Evolutionary conservation across 1,284 basidiomycete genomes (phyloP), one percentile per base, ranked within the genome.

Genomic region (Coriolopsis trogii): DNA sequence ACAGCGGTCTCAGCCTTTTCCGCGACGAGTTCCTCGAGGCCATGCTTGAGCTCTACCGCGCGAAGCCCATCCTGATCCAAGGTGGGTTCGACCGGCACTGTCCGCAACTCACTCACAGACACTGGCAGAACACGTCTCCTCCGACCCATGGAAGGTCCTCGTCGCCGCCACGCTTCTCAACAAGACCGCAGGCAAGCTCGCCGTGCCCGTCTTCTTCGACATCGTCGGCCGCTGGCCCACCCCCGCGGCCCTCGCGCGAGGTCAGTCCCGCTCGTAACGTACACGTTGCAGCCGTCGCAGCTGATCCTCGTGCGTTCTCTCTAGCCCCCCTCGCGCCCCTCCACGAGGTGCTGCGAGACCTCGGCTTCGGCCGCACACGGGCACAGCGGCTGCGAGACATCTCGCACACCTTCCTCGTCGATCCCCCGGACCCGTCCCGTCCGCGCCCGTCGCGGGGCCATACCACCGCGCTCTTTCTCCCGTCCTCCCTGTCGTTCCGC

Each of bases 121-220:
- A 6, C 20, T 3, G 23, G 4, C 56, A 83, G 81, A 82, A 58
- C 53, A 62, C 24, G 67, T 84, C 10, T 71, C 76, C 0, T 55
- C 74, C 33, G 73, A 81, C 57, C 77, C 79, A 12, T 84, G 80
- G 79, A 82, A 78, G 56, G 60, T 84, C 7, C 65, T 84, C 12
- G 67, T 84, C 12, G 79, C 77, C 1, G 75, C 78, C 15, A 81
- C 73, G 23, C 68, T 84, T 5, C 71, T 84, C 9, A 84, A 84
- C 61, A 81, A 81, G 64, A 83, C 82, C 0, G 63, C 73, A 0
- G 80, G 77, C n/a, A 75, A 68, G 58, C 59, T 72, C 21, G 76
- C 81, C 9, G 72, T 84, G 23, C 81, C 81, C 3, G 67, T 79
- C 6, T 85, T 87, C 61, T 80, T 77, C 73, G 62, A 70, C 16